Evolutionary conservation across 306 rosid genomes (phyloP).

Genomic region (Medicago arabica): DNA sequence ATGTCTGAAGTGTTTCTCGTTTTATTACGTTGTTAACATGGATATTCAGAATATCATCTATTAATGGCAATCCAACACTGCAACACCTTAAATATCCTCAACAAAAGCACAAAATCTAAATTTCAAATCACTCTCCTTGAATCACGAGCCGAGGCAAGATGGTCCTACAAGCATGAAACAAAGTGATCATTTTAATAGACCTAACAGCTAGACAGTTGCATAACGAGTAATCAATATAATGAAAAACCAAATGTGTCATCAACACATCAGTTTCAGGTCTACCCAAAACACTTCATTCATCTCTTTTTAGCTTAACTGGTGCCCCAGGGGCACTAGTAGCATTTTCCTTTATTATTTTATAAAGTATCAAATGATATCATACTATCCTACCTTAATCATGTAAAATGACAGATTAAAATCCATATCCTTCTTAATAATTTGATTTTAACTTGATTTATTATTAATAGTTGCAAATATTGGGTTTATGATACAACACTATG

Average conservation of each 20-base stretch:
- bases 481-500: no score
- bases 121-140: slow-evolving; percentile 71
- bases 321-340: no score
- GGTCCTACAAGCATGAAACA: slow-evolving; percentile 73
- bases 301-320: neutral
- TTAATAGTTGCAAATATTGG: slow-evolving; percentile 15
- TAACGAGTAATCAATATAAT: neutral
- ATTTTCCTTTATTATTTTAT: no score
- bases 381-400: neutral
- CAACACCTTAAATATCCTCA: slow-evolving; percentile 32
- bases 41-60: slow-evolving; percentile 36
- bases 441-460: neutral
- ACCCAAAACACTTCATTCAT: neutral
- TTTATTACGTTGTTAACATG: slow-evolving; percentile 44
- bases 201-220: slow-evolving; percentile 10
- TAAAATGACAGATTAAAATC: neutral
- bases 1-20: slow-evolving; percentile 38
- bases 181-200: slow-evolving; percentile 35
- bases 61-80: slow-evolving; percentile 41
- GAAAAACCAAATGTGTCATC: neutral
- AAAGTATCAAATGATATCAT: neutral
- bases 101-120: slow-evolving; percentile 37
- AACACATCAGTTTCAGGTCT: slow-evolving; percentile 11
- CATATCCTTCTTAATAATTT: neutral
- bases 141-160: slow-evolving; percentile 86